Conservation (phyloP, 78 protist species). For the Dictyostelium citrinum region DNA sequence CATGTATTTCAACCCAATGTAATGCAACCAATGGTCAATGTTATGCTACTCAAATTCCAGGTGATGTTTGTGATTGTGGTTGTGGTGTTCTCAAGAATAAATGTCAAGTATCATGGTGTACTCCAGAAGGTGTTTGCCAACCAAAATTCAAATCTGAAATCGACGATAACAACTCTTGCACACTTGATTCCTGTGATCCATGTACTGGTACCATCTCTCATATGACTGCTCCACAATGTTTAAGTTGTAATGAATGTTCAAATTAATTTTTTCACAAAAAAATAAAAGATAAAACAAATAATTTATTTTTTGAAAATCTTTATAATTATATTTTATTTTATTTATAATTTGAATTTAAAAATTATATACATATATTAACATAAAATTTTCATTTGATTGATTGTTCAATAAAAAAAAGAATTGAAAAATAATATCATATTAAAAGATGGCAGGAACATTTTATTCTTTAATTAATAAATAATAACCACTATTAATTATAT, state of each 20-base stretch:
- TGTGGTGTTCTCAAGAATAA: background rate
- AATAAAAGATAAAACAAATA: no score
- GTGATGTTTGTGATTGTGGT: background rate
- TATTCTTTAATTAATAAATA: no score
- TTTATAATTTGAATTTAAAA: no score
- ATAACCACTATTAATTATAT: no score
- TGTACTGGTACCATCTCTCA: constrained; percentile 18
- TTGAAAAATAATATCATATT: no score
- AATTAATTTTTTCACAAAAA: background rate
- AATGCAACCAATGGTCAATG: background rate
- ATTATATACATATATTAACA: no score
- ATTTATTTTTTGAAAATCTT: no score
- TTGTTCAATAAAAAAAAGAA: no score
- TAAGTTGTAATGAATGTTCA: background rate
- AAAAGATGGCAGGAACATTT: no score
- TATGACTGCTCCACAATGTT: background rate
- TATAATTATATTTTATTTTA: no score
- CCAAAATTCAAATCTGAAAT: background rate
- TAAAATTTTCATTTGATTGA: no score
- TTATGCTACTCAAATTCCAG: background rate
- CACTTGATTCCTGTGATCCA: background rate
- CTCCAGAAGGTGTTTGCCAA: background rate
- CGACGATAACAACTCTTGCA: constrained; percentile 24
- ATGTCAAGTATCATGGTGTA: background rate
- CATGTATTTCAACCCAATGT: background rate